Base-by-base conservation (phyloP, 208 protist species). In the Plasmodiophora brassicae region DNA sequence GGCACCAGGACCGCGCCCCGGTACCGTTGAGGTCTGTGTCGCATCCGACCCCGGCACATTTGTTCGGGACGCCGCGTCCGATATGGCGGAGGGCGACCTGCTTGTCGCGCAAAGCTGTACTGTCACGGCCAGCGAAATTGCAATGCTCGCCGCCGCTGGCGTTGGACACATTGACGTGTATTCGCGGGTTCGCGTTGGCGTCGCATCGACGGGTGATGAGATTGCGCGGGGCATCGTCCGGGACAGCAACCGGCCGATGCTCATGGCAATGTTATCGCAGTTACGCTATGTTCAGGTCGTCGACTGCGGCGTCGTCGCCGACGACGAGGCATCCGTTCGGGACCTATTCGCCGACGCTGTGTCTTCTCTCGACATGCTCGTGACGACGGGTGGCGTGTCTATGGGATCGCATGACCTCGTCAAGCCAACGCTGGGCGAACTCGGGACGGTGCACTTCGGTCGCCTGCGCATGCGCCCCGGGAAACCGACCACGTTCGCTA, bases 401-500 rank as follows among this genome's bases (percentile, higher is more conserved):
- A 86, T 86, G 84, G 84, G 84, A 53, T 71, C 45, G 10, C 84
- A 65, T 53, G 84, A 86, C 28, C 50, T 86, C 43, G n/a, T 86
- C 28, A 86, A 86, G 28, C 5, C 5, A 5, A 44, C 28, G 35
- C 28, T 86, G 14, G 28, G 20, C 10, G 1, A 5, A 8, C 20
- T 14, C 36, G 84, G 14, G 28, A 44, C 44, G 5, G 84, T 86
- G 35, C 84, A 86, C 28, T 86, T 86, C 50, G 14, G 28, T 57
- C 84, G 28, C 10, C 10, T 86, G 35, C 10, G 36, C 20, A 86
- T 86, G 84, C 28, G 43, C 28, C 84, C 84, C 36, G 84, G 84
- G 14, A 53, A 71, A 36, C 84, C 84, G 1, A 86, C 84, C 5
- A 86, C 28, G 44, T 86, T 86, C 43, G 84, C 84, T 32, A 53